These are phyloP conservation scores for Penicillium sp. DNA, from an alignment of 2,329 filamentous ascomycete genomes.

Conservation along the genomic window DNA sequence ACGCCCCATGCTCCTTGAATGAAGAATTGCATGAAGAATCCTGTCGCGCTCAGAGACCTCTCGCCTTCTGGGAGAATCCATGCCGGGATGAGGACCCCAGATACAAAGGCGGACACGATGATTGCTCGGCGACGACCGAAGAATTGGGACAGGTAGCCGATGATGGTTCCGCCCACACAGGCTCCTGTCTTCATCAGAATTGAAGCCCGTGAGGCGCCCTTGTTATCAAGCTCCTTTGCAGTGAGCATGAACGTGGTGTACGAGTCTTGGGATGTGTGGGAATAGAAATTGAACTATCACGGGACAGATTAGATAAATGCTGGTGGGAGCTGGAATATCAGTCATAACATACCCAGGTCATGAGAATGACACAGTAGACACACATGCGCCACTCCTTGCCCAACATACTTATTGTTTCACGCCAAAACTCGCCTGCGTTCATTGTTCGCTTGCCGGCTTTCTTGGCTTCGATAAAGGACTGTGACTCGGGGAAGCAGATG, in stretches of 20 bases:
- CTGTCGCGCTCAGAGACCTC: conserved; percentile 29
- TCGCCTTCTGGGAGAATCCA: conserved; percentile 60
- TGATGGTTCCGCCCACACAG: conserved; percentile 56
- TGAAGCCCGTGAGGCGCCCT: conserved; percentile 67
- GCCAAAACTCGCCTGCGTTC: conserved; percentile 60
- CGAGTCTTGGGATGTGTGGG: conserved; percentile 76
- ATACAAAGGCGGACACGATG: conserved; percentile 65
- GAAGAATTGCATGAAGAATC: conserved; percentile 59
- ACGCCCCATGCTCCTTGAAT: conserved; percentile 71
- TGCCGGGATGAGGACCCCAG: conserved; percentile 65
- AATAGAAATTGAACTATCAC: conserved; percentile 64
- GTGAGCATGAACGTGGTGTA: conserved; percentile 79
- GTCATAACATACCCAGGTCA: conserved; percentile 58
- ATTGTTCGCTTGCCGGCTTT: conserved; percentile 55
- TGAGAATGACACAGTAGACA: conserved; percentile 73
- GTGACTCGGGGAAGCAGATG: conserved; percentile 69
- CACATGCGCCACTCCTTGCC: conserved; percentile 72
- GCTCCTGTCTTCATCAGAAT: conserved; percentile 80
- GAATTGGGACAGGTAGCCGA: conserved; percentile 72
- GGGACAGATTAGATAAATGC: neutral
- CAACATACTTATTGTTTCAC: conserved; percentile 68
- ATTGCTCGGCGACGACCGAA: conserved; percentile 63
- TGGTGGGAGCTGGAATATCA: neutral
- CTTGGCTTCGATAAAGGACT: conserved; percentile 71
- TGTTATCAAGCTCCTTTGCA: conserved; percentile 67